A percentile compares a stretch with the other conserved stretches of the same genome.
phyloP scores from a whole-genome alignment of 2,329 filamentous ascomycete genomes.

The Penicillium sp. region DNA sequence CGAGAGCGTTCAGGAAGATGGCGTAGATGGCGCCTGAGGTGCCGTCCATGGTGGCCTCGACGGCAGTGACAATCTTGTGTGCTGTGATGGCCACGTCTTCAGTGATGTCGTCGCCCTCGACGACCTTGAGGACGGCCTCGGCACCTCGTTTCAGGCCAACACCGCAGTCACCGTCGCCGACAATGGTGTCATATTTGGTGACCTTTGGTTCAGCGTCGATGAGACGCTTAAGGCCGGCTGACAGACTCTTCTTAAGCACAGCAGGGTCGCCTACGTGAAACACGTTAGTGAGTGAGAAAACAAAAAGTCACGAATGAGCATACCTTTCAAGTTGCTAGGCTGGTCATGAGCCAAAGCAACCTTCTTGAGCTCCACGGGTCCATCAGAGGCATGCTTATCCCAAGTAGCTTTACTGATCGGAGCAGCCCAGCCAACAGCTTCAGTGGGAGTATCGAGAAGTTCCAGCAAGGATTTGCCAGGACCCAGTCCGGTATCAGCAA shows the following conservation, averaged over 20 bases:
- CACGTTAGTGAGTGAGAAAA: conserved; percentile 17
- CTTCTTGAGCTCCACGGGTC: conserved; percentile 38
- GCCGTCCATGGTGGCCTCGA: conserved; percentile 69
- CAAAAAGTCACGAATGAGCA: conserved; percentile 19
- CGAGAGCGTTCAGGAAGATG: conserved; percentile 85
- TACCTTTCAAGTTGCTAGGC: conserved; percentile 52
- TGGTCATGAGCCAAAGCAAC: conserved; percentile 42
- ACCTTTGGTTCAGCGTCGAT: conserved; percentile 63
- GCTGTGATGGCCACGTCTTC: conserved; percentile 60
- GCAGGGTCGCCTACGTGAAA: conserved; percentile 44
- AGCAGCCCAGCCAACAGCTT: conserved; percentile 64
- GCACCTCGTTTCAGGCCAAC: conserved; percentile 81
- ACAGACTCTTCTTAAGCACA: conserved; percentile 51
- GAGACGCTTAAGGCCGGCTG: conserved; percentile 53
- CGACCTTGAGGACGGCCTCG: conserved; percentile 54
- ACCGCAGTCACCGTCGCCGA: conserved; percentile 88
- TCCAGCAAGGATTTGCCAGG: conserved; percentile 56
- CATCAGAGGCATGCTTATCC: conserved; percentile 44
- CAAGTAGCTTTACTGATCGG: conserved; percentile 58
- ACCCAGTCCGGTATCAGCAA: conserved; percentile 57
- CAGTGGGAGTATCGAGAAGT: conserved; percentile 63
- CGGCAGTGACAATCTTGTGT: conserved; percentile 57
- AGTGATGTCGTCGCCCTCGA: conserved; percentile 38
- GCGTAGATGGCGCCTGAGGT: conserved; percentile 75
- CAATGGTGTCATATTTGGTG: conserved; percentile 70